Evolutionary conservation across 805 yeast species (phyloP), one percentile per base, ranked within the genome.

Genomic region (Barnettozyma vustinii): DNA sequence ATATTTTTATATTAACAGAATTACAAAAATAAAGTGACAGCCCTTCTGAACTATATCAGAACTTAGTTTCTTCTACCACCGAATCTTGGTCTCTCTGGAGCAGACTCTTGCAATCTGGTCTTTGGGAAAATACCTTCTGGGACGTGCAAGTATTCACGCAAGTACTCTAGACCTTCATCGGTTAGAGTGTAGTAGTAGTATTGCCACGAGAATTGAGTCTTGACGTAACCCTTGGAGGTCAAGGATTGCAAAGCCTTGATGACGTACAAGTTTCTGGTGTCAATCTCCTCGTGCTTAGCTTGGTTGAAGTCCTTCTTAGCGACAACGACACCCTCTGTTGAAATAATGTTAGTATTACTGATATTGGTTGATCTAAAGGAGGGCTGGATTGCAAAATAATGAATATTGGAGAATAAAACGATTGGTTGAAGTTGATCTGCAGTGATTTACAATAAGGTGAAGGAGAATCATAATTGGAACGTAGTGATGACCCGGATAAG

Each of bases 151-250:
- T 90, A 94, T 74, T 88, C 90, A 81, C 97, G 87, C 72, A 94
- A 86, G 87, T 80, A 94, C 73, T 90, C 96, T 62, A 94, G 92
- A 85, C 99, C 99, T 79, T 88, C 97, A 73, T 94, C 98, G 73
- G 98, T 94, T 74, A 94, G 87, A 82, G 99, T 89, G 95, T 94
- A 94, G 96, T 94, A 94, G 82, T 94, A 94, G 84, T 89, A 89
- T 84, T 91, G 97, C 99, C 99, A 94, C 71, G 98, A 92, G 86
- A 92, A 94, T 80, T 90, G 98, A 68, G 99, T 94, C 88, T 92
- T 90, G 77, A 94, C 98, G 85, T 71, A 94, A 75, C 99, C 99
- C 78, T 86, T 89, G 59, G 99, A 94, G 72, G 96, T 89, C 76
- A 94, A 88, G 59, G 98, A 92, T 81, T 94, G 99, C 76, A 94